phyloP scores from a whole-genome alignment of 2,329 filamentous ascomycete species.

The Elsinoe perseae region DNA sequence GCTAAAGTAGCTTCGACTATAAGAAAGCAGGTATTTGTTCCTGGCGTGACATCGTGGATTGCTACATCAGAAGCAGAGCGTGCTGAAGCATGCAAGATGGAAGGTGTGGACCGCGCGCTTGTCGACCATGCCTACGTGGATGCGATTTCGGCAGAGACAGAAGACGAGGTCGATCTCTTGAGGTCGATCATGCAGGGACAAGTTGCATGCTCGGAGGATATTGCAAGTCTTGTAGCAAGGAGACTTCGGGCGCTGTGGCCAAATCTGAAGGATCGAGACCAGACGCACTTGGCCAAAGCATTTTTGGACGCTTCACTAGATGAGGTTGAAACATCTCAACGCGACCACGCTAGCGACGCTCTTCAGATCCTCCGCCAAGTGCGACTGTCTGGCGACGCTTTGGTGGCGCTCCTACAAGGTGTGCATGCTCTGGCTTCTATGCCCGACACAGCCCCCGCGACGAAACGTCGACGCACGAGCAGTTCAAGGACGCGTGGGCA shows the following conservation, averaged over 20 bases:
- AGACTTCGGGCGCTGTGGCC: slow-evolving; percentile 67
- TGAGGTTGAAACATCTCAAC: slow-evolving; percentile 27
- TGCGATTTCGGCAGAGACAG: slow-evolving; percentile 49
- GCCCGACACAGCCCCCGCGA: slow-evolving; percentile 61
- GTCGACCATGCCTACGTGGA: slow-evolving; percentile 48
- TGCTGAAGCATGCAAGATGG: slow-evolving; percentile 40
- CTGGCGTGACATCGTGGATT: slow-evolving; percentile 63
- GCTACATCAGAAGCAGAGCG: slow-evolving; percentile 47
- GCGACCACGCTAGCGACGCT: slow-evolving; percentile 47
- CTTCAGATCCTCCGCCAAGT: slow-evolving; percentile 66
- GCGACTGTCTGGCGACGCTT: slow-evolving; percentile 62
- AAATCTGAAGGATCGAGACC: slow-evolving; percentile 57
- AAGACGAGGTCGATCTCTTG: slow-evolving; percentile 50
- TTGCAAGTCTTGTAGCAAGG: slow-evolving; percentile 59
- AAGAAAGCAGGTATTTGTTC: slow-evolving; percentile 68
- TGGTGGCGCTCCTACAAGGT: slow-evolving; percentile 64
- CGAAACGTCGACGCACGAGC: slow-evolving; percentile 73
- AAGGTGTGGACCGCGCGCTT: slow-evolving; percentile 41
- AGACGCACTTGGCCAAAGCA: slow-evolving; percentile 52
- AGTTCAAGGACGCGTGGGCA: slow-evolving; percentile 58
- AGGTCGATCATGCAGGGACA: slow-evolving; percentile 43
- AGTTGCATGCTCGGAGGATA: slow-evolving; percentile 35
- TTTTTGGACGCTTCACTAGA: slow-evolving; percentile 55
- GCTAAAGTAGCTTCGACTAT: slow-evolving; percentile 63
- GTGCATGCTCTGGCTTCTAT: slow-evolving; percentile 67